A percentile compares a stretch with the other conserved stretches of the same genome.
phyloP scores from a whole-genome alignment of 495 filamentous ascomycete species.

The Penicillium robsamsonii region DNA sequence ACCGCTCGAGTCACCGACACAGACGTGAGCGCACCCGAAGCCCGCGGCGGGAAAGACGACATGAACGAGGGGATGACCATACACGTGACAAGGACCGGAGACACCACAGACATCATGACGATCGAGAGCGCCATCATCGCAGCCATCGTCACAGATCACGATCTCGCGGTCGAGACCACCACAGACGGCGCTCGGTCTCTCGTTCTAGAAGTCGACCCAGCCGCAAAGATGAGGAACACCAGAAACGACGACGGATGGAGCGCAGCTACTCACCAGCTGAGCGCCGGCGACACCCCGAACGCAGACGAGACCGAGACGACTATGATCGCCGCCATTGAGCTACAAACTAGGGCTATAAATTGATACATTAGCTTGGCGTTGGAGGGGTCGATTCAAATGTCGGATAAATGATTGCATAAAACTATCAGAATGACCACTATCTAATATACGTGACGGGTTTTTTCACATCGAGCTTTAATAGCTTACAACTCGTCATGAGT shows the following conservation, averaged over 20 bases:
- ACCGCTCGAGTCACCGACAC: slow-evolving; percentile 28
- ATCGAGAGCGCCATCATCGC: slow-evolving; percentile 29
- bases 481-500: slow-evolving; percentile 45
- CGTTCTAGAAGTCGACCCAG: slow-evolving; percentile 37
- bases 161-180: slow-evolving; percentile 29
- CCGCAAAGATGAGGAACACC: slow-evolving; percentile 25
- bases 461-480: slow-evolving; percentile 23
- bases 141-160: slow-evolving; percentile 37
- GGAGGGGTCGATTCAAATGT: slow-evolving; percentile 8
- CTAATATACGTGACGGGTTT: slow-evolving; percentile 18
- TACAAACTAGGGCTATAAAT: slow-evolving; percentile 1
- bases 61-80: slow-evolving; percentile 31
- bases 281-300: slow-evolving; percentile 25
- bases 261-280: slow-evolving; percentile 34
- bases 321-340: slow-evolving; percentile 25
- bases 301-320: slow-evolving; percentile 30
- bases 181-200: slow-evolving; percentile 26
- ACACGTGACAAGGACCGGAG: slow-evolving; percentile 38
- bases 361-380: slow-evolving; percentile 13
- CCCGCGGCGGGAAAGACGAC: slow-evolving; percentile 30
- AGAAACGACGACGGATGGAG: slow-evolving; percentile 23
- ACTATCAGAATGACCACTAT: slow-evolving; percentile 15
- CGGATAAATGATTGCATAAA: slow-evolving; percentile 1
- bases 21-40: slow-evolving; percentile 36
- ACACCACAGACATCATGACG: slow-evolving; percentile 36